Percentiles rank a stretch among this genome's conserved stretches.
Conservation (phyloP, 75 land plant genomes). For the Isoetes taiwanensis region DNA sequence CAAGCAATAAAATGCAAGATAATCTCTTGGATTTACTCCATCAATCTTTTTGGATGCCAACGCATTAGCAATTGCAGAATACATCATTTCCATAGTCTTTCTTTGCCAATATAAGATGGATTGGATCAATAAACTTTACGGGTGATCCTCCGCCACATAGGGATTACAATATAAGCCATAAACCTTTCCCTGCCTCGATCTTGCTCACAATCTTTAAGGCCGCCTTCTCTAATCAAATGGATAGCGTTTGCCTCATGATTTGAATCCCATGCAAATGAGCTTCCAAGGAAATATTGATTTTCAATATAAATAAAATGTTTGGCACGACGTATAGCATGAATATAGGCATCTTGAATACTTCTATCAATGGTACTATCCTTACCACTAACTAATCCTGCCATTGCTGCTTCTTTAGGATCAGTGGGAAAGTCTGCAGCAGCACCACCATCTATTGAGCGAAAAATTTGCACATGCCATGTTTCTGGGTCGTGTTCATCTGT, state of each 20-base stretch:
- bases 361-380: slow-evolving; percentile 36
- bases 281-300: slow-evolving; percentile 49
- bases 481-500: slow-evolving; percentile 11
- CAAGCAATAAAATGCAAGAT: slow-evolving; percentile 42
- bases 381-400: slow-evolving; percentile 23
- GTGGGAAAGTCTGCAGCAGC: slow-evolving; percentile 30
- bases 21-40: slow-evolving; percentile 20
- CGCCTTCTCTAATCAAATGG: slow-evolving; percentile 54
- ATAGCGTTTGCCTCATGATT: slow-evolving; percentile 44
- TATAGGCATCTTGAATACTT: slow-evolving; percentile 35
- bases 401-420: slow-evolving; percentile 12
- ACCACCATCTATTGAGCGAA: slow-evolving; percentile 40
- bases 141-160: slow-evolving; percentile 87
- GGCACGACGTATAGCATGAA: slow-evolving; percentile 39
- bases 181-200: slow-evolving; percentile 81
- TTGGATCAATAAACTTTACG: slow-evolving; percentile 32
- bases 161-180: slow-evolving; percentile 53
- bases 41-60: slow-evolving; percentile 14
- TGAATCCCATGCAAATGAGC: slow-evolving; percentile 31
- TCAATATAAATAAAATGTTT: slow-evolving; percentile 40
- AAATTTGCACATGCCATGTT: slow-evolving; percentile 40
- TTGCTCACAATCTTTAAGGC: slow-evolving; percentile 74
- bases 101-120: slow-evolving; percentile 28
- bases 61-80: slow-evolving; percentile 22
- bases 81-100: slow-evolving; percentile 41